Percentiles rank a stretch among this genome's conserved stretches.
Conservation (phyloP, 2,329 filamentous ascomycete species). For the Fusarium secorum region DNA sequence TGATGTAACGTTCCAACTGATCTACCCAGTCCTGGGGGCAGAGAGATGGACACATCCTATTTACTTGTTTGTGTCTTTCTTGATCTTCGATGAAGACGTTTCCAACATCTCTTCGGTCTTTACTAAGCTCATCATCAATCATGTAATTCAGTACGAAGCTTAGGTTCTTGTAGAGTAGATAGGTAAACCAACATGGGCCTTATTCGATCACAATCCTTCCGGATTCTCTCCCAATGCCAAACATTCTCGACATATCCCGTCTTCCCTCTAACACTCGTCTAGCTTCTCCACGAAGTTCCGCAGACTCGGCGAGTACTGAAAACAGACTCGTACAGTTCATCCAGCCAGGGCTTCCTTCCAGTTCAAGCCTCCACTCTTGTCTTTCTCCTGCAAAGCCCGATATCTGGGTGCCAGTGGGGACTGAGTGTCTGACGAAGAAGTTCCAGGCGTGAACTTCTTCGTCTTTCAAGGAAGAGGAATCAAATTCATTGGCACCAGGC, state of each 20-base stretch:
- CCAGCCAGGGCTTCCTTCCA: neutral
- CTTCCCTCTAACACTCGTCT: neutral
- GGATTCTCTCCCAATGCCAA: constrained; percentile 1
- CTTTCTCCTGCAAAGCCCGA: neutral
- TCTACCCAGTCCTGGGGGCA: neutral
- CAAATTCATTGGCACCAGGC: neutral
- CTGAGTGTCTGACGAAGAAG: neutral
- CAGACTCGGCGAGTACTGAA: neutral
- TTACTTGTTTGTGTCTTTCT: neutral
- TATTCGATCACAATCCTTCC: constrained; percentile 9
- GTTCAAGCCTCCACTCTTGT: neutral
- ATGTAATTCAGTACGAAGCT: neutral
- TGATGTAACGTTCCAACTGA: neutral
- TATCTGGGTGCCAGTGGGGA: neutral
- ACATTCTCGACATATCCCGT: neutral
- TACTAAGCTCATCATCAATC: neutral
- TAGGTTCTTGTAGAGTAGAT: too few species aligned
- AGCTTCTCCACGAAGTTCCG: neutral
- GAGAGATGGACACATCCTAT: neutral
- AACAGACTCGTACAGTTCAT: neutral
- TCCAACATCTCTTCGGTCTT: neutral
- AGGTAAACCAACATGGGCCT: neutral
- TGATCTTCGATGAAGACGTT: too few species aligned
- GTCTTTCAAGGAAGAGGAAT: neutral
- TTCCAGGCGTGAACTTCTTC: neutral